Percentiles rank a stretch among this genome's conserved stretches.
Conservation (phyloP, 495 filamentous ascomycete genomes). For the Ascodesmis nigricans region DNA sequence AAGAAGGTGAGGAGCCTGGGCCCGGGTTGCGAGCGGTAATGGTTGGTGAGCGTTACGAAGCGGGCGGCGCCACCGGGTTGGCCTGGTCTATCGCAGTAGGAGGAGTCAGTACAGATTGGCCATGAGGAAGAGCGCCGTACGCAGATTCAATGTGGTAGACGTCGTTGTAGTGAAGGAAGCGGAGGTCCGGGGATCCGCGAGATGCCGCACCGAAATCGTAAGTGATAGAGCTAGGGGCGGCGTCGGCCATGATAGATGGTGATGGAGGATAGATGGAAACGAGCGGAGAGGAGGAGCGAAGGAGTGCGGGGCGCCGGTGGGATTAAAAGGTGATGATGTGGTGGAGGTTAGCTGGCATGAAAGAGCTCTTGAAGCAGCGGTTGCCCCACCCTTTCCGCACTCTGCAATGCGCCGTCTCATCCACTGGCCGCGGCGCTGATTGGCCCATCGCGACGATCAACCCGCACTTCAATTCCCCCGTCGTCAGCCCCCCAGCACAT, state of each 20-base stretch:
- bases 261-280: conserved; percentile 1
- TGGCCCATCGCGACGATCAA: too few species aligned
- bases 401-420: too few species aligned
- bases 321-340: too few species aligned
- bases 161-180: conserved; percentile 79
- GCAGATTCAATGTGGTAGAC: conserved; percentile 59
- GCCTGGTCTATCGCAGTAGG: conserved; percentile 15
- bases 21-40: conserved; percentile 36
- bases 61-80: conserved; percentile 60
- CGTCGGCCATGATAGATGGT: conserved; percentile 14
- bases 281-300: too few species aligned
- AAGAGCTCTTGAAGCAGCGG: too few species aligned
- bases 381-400: too few species aligned
- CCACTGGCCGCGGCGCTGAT: too few species aligned
- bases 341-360: too few species aligned
- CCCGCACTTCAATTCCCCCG: too few species aligned
- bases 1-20: conserved; percentile 52
- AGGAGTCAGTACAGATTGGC: neutral
- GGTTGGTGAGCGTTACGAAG: conserved; percentile 53
- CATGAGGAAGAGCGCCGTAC: conserved; percentile 3
- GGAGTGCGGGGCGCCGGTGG: too few species aligned
- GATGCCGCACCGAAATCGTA: conserved; percentile 28
- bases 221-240: conserved; percentile 23
- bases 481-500: neutral
- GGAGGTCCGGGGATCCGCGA: conserved; percentile 42